Conservation (phyloP, 306 rosid species). For the Fragaria nilgerrensis region DNA sequence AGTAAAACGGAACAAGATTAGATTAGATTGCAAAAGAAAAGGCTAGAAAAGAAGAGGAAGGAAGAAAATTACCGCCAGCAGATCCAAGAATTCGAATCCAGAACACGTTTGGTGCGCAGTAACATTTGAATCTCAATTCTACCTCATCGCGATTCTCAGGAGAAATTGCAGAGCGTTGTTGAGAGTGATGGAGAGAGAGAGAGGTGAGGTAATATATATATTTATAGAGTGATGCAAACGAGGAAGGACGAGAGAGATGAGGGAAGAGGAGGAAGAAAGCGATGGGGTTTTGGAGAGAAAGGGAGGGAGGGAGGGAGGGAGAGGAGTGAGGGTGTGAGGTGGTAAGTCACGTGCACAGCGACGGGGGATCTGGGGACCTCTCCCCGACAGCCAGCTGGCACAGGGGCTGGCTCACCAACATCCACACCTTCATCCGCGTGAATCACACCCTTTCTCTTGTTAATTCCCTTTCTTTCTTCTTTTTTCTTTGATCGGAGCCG, state of each 20-base stretch:
- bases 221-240: constrained; percentile 23
- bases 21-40: neutral
- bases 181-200: constrained; percentile 6
- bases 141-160: constrained; percentile 8
- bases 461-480: too few relatives aligned
- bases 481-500: too few relatives aligned
- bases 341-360: constrained; percentile 77
- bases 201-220: neutral
- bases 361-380: constrained; percentile 62
- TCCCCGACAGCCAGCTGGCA: constrained; percentile 99
- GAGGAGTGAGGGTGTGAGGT: constrained; percentile 27
- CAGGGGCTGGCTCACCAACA: constrained; percentile 88
- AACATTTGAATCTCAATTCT: constrained; percentile 52
- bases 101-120: constrained; percentile 24
- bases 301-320: constrained; percentile 23
- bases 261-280: constrained; percentile 24
- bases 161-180: neutral
- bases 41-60: constrained; percentile 9
- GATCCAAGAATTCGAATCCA: constrained; percentile 64
- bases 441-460: constrained; percentile 26
- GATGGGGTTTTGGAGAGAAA: constrained; percentile 34
- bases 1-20: constrained; percentile 2
- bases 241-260: constrained; percentile 3
- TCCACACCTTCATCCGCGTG: constrained; percentile 94
- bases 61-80: constrained; percentile 56